phyloP scores from a whole-genome alignment of 352 stramenopile genomes.

The Globisporangium nagaii region DNA sequence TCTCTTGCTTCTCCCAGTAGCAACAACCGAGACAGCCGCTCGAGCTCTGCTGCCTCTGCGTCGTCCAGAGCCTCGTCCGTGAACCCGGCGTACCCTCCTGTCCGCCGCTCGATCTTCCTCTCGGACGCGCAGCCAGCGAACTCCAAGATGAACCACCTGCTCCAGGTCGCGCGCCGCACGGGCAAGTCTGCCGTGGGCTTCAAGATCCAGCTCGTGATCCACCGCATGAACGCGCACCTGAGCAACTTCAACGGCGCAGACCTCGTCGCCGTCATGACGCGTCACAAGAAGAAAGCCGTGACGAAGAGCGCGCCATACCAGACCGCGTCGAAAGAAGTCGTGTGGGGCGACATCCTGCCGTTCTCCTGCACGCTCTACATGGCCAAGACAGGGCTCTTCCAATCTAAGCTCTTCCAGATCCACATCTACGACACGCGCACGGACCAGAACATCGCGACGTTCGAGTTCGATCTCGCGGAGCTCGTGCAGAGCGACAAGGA shows the following conservation, averaged over 20 bases:
- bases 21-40: constrained; percentile 1
- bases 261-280: constrained; percentile 55
- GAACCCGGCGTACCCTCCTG: constrained; percentile 11
- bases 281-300: constrained; percentile 64
- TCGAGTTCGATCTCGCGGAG: constrained; percentile 68
- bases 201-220: constrained; percentile 66
- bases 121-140: not conserved
- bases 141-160: constrained; percentile 50
- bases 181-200: constrained; percentile 56
- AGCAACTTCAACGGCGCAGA: constrained; percentile 39
- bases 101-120: not conserved
- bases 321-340: constrained; percentile 41
- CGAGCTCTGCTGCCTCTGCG: not conserved
- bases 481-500: constrained; percentile 57
- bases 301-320: constrained; percentile 52
- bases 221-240: constrained; percentile 56
- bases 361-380: constrained; percentile 75
- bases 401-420: constrained; percentile 64
- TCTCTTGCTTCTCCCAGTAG: not conserved
- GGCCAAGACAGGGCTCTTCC: constrained; percentile 66
- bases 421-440: constrained; percentile 58
- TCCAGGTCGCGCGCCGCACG: constrained; percentile 57
- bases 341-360: constrained; percentile 71
- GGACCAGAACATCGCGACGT: constrained; percentile 43
- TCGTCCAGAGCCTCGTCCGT: not conserved